phyloP scores from a whole-genome alignment of 495 filamentous ascomycete species.

The Penicillium turbatum region DNA sequence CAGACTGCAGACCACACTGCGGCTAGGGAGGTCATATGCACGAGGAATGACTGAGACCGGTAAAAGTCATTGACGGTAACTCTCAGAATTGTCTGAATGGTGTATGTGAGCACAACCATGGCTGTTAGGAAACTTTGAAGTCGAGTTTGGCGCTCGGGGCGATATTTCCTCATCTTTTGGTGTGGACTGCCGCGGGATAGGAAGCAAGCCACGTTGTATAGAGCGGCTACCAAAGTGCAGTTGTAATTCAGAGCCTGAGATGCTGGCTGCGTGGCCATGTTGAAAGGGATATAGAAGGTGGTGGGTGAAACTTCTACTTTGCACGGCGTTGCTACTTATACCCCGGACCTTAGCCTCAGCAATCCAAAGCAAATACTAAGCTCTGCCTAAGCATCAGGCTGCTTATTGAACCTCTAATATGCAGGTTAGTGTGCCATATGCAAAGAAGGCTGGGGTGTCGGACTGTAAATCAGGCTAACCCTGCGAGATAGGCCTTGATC shows the following conservation, averaged over 20 bases:
- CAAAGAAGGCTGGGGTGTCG: neutral
- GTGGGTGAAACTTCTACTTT: no score
- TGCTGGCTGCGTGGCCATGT: constrained; percentile 1
- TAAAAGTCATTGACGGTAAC: constrained; percentile 2
- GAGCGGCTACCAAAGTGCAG: constrained; percentile 1
- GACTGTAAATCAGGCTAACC: no score
- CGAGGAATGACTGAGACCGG: constrained; percentile 1
- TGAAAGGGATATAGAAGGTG: neutral
- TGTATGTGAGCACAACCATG: constrained; percentile 4
- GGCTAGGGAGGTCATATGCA: constrained; percentile 10
- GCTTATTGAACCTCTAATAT: no score
- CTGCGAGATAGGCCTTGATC: no score
- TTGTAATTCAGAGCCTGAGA: constrained; percentile 1
- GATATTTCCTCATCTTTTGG: neutral
- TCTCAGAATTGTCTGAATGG: neutral
- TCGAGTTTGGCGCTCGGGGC: neutral
- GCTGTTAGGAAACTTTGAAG: neutral
- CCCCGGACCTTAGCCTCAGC: no score
- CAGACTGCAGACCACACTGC: constrained; percentile 1
- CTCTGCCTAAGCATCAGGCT: no score
- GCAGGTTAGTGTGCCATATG: no score
- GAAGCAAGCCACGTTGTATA: neutral
- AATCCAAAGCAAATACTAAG: no score
- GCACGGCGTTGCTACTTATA: no score
- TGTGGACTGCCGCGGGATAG: neutral